These are phyloP conservation scores for Spinacia oleracea DNA, from an alignment of 179 eudicot species.

Conservation along the genomic window DNA sequence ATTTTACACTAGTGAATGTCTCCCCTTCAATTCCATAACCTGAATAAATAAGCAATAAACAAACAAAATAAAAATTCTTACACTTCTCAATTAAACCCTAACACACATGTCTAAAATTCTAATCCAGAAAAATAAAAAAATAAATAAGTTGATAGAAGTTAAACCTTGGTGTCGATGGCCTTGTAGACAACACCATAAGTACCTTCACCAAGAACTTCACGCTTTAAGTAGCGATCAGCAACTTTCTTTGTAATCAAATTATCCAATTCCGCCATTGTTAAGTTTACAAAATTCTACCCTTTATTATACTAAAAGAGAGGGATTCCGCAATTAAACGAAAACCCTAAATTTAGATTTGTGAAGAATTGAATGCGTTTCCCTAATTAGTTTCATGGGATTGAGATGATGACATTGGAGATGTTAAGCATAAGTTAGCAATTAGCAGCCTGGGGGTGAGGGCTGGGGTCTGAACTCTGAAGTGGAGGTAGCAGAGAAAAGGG, in stretches of 20 bases:
- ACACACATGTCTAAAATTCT: background rate
- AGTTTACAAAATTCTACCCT: background rate
- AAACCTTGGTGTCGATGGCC: conserved; percentile 87
- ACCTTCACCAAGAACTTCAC: conserved; percentile 88
- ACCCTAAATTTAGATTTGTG: background rate
- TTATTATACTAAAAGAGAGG: background rate
- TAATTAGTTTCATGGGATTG: background rate
- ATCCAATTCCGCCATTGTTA: conserved; percentile 37
- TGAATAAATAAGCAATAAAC: background rate
- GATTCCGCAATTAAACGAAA: background rate
- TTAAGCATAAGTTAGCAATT: too few species aligned
- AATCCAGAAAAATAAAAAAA: background rate
- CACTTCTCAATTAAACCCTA: background rate
- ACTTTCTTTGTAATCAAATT: conserved; percentile 55
- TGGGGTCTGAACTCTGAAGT: background rate
- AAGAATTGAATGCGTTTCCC: background rate
- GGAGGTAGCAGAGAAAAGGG: background rate
- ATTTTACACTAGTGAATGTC: background rate
- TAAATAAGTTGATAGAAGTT: background rate
- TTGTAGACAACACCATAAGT: conserved; percentile 93
- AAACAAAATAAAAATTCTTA: background rate
- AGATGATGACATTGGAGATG: background rate
- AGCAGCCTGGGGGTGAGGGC: background rate
- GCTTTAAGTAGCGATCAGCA: conserved; percentile 84
- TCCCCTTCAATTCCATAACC: background rate